Base-by-base conservation (phyloP, 2,329 filamentous ascomycete genomes). In the Penicillium sp. region DNA sequence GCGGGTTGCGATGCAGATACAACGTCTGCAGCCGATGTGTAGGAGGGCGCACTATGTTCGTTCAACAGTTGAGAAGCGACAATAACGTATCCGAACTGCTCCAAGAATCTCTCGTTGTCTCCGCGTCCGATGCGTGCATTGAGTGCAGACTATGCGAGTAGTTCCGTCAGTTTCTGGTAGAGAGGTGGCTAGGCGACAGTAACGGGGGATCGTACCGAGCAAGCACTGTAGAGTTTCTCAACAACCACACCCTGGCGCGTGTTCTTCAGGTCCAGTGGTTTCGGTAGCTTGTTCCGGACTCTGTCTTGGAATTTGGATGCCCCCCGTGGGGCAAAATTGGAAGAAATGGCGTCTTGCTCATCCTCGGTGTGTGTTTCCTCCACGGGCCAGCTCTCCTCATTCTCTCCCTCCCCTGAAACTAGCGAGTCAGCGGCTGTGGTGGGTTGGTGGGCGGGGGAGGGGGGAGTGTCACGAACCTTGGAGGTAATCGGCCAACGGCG, bases 71-170 rank as follows among this genome's bases (percentile, higher is more conserved):
- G 92, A 19, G 92, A 97, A 47, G 92, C 92, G 67, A 97, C 89
- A 61, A 97, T 90, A 19, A 90, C 89, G 75, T 97, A 97, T 60
- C 92, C 89, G 68, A 97, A 97, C 69, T 92, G 89, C 74, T 97
- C 92, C 55, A 96, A 82, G 67, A 97, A 96, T 62, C 87, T 87
- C 63, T 88, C 83, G 69, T 92, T 95, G 65, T 96, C 92, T 63
- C 84, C 86, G 61, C 87, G 83, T 51, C 90, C 87, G 59, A 96
- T 82, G 57, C 60, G 70, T 34, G 66, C 66, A 59, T 71, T 74
- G 58, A 75, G 51, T 10, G 66, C 66, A 11, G 67, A 67, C 72
- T 75, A 57, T 10, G 10, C 5, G 24, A 28, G 23, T 11, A 23
- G 36, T 19, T 33, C 40, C 2, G 46, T 67, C 7, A 64, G 58